These are phyloP conservation scores for Amanita fuliginea DNA, from an alignment of 768 basidiomycete genomes.

Conservation along the genomic window DNA sequence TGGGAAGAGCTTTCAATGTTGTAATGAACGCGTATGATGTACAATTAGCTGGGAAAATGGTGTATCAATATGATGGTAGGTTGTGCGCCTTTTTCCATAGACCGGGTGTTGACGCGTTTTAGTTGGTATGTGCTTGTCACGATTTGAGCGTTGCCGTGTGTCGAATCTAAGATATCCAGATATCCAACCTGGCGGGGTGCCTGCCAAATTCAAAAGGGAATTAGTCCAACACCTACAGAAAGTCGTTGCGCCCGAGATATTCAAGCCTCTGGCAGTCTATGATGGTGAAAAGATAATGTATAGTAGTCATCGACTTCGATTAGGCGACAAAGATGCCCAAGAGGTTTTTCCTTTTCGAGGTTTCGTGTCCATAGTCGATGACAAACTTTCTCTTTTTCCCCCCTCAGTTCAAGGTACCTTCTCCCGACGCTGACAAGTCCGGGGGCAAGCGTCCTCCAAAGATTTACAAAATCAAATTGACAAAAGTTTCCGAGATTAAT, in stretches of 20 bases:
- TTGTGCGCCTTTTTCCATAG: not conserved
- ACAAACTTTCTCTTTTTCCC: not conserved
- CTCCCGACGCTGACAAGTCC: conserved; percentile 27
- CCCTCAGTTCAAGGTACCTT: conserved; percentile 54
- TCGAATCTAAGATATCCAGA: not conserved
- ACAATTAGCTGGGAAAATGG: conserved; percentile 36
- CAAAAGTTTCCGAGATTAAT: conserved; percentile 46
- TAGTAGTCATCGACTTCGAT: conserved; percentile 46
- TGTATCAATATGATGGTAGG: conserved; percentile 63
- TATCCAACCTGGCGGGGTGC: not conserved
- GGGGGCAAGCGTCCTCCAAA: conserved; percentile 37
- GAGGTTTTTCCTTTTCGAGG: conserved; percentile 30
- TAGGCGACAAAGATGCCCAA: conserved; percentile 36
- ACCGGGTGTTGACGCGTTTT: conserved; percentile 5
- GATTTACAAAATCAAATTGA: conserved; percentile 55
- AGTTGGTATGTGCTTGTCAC: conserved; percentile 20
- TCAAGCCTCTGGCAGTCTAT: conserved; percentile 64
- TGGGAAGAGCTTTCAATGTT: conserved; percentile 29
- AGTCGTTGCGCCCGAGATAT: conserved; percentile 45
- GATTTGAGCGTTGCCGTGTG: not conserved
- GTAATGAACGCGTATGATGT: conserved; percentile 42
- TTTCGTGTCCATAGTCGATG: not conserved
- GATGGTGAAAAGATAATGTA: conserved; percentile 77
- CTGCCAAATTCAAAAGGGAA: conserved; percentile 45
- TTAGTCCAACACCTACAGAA: conserved; percentile 56